Conservation (phyloP, 192 early-diverging fungal species). For the Phycomyces blakesleeanus region DNA sequence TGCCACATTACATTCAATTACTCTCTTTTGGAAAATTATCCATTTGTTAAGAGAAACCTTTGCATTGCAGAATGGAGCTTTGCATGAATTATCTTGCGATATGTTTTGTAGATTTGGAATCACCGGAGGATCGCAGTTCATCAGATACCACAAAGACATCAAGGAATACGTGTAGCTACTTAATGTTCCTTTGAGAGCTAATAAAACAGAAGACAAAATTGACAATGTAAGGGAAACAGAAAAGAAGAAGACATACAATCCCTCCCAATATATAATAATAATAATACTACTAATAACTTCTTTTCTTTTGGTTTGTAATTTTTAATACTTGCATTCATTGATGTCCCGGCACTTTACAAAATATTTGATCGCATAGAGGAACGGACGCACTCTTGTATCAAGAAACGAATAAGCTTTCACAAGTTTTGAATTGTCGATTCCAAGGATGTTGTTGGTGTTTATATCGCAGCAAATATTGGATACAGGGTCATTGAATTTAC, state of each 20-base stretch:
- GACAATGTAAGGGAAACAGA: background rate
- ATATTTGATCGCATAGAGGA: constrained; percentile 31
- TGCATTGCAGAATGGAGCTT: background rate
- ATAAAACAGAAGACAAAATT: background rate
- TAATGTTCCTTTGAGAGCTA: constrained; percentile 13
- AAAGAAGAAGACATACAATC: too few species aligned
- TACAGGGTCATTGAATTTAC: constrained; percentile 31
- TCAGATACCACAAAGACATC: constrained; percentile 35
- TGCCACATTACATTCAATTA: background rate
- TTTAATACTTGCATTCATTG: constrained; percentile 14
- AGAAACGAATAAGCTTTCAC: constrained; percentile 30
- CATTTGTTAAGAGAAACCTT: background rate
- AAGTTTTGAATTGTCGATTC: constrained; percentile 36
- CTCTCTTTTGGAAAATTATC: background rate
- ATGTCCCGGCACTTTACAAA: constrained; percentile 33
- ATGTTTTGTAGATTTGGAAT: constrained; percentile 27
- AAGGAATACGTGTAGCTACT: constrained; percentile 32
- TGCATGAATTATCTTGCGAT: background rate
- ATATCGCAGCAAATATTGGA: constrained; percentile 33
- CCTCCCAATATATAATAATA: too few species aligned
- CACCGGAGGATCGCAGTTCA: constrained; percentile 20
- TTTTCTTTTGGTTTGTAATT: too few species aligned
- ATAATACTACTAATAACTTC: too few species aligned
- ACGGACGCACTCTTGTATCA: constrained; percentile 28
- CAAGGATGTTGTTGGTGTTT: constrained; percentile 30